Evolutionary conservation across 2,329 filamentous ascomycete species (phyloP), one percentile per base, ranked within the genome.

Genomic region (Juglanconis sp.): DNA sequence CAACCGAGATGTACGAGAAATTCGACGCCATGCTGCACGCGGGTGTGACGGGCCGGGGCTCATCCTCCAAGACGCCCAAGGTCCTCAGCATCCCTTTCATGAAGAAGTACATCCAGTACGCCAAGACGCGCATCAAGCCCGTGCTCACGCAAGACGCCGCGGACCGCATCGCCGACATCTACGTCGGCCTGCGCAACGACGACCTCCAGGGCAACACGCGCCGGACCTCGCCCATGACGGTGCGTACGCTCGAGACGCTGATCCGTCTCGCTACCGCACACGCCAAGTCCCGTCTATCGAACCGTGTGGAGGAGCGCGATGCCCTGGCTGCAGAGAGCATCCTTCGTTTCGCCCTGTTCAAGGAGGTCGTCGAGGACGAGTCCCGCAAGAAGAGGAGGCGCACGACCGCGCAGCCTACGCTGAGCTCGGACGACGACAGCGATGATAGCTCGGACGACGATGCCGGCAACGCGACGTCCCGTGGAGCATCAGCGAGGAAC

Each of bases 101-200:
- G 81, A 99, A 99, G 79, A 99, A 99, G 77, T 99, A 97, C 74
- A 96, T 99, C 50, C 95, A 99, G 72, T 99, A 99, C 74, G 92
- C 95, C 65, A 99, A 99, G 79, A 90, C 86, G 40, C 83, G 95
- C 71, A 84, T 96, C 70, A 96, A 92, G 82, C 95, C 95, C 0
- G 80, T 96, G 46, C 79, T 99, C 63, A 96, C 93, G 0, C 92
- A 95, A 71, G 92, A 92, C 49, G 94, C 95, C 5, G 91, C 92
- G 10, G 92, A 97, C 67, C 91, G 96, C 65, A 96, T 99, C 69
- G 88, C 93, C 42, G 85, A 91, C 36, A 90, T 93, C 15, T 99
- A 98, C 72, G 95, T 96, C 40, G 90, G 91, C 9, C 82, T 99
- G 24, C 87, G 95, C 66, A 99, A 99, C 72, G 95, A 99, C 68